Base-by-base conservation (phyloP, 2,329 filamentous ascomycete species). In the Chaetomiaceae sp. region DNA sequence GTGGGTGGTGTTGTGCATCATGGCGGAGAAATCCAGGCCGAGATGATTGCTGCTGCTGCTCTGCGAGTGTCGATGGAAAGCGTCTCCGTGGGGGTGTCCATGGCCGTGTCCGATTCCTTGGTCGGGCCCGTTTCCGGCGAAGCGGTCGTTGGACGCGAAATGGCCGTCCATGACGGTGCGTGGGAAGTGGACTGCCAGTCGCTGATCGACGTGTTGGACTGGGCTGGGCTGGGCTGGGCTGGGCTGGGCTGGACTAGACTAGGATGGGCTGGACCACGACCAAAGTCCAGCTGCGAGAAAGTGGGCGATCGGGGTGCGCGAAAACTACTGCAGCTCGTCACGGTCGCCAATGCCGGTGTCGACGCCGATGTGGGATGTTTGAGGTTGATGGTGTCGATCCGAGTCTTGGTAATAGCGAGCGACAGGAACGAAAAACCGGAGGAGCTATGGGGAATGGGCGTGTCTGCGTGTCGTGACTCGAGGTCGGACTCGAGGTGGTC, bases 11-110 rank as follows among this genome's bases (percentile, higher is more conserved):
- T 33, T n/a, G 21, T 53, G 47, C 49, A 55, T 56, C 50, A 59
- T 51, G 39, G 47, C 33, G 5, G 50, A 50, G 41, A 55, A 57
- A 20, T 50, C 50, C 13, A 55, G 43, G 31, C 27, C 43, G 25
- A 54, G 25, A 31, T 48, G 55, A 20, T 30, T 49, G 44, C 7
- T 13, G 25, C n/a, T 27, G 53, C 14, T 41, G 55, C 51, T 53
- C 19, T 55, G 55, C 33, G 55, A 56, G 21, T 54, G 55, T 17
- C 55, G 35, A 21, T 54, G 55, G 33, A 55, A 58, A 48, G 40
- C 50, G 25, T 57, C 52, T 3, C 47, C 10, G 12, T 33, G 30
- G 51, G 38, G 39, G 23, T 21, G 44, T 50, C 44, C 51, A 54
- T 54, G 19, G 39, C 43, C 42, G 35, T 19, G 31, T 33, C 41